Evolutionary conservation across 1,284 basidiomycete species (phyloP).

Genomic region (Stereum hirsutum): DNA sequence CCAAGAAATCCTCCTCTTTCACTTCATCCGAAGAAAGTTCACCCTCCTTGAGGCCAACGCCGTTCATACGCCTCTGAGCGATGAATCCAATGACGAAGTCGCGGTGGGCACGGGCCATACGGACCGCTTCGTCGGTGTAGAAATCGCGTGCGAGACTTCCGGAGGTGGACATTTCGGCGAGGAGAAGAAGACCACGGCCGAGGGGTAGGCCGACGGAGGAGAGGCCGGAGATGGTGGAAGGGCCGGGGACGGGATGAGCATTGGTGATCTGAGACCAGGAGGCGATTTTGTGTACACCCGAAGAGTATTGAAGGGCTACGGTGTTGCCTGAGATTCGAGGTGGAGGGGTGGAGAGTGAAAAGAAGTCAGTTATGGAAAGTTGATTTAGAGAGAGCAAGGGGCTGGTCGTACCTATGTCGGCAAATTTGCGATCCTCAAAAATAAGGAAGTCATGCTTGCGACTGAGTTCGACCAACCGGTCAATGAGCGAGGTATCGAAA

Average conservation of each 20-base stretch:
- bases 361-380: too few relatives aligned
- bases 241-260: constrained; percentile 92
- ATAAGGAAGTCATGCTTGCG: constrained; percentile 89
- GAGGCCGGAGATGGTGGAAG: constrained; percentile 87
- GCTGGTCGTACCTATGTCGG: constrained; percentile 79
- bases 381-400: not conserved
- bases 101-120: constrained; percentile 73
- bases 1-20: constrained; percentile 68
- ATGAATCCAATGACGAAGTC: constrained; percentile 97
- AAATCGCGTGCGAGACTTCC: constrained; percentile 79
- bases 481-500: constrained; percentile 72
- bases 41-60: constrained; percentile 32
- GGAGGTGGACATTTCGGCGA: constrained; percentile 95
- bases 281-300: constrained; percentile 90
- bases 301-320: constrained; percentile 89
- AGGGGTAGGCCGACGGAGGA: constrained; percentile 80
- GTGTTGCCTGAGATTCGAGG: constrained; percentile 97
- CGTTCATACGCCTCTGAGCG: constrained; percentile 79
- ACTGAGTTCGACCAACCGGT: constrained; percentile 65
- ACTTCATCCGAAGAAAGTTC: constrained; percentile 23
- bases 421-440: constrained; percentile 99
- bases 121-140: constrained; percentile 83
- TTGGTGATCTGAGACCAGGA: constrained; percentile 98
- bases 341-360: too few relatives aligned
- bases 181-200: constrained; percentile 80